phyloP scores from a whole-genome alignment of 1,284 basidiomycete species.

The Cryptococcus sp. region DNA sequence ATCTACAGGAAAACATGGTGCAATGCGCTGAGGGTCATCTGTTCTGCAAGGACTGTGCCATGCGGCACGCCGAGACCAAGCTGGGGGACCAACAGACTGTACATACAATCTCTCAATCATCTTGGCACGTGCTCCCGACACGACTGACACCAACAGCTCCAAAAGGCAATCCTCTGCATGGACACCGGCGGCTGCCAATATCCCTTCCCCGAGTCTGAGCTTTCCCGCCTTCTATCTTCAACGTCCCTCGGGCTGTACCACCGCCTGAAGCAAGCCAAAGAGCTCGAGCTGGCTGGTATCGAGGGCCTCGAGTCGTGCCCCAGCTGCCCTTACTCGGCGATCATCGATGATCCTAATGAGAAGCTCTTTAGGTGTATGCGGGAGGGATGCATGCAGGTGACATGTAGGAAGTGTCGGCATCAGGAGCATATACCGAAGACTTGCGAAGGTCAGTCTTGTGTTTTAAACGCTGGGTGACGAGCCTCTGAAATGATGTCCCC shows the following conservation, averaged over 20 bases:
- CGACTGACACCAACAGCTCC: conserved; percentile 26
- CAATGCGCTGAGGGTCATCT: conserved; percentile 79
- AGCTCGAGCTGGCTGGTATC: conserved; percentile 65
- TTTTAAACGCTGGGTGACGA: not conserved
- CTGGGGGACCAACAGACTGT: conserved; percentile 49
- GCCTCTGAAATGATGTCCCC: not conserved
- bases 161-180: conserved; percentile 70
- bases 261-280: conserved; percentile 67
- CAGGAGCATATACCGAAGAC: conserved; percentile 80
- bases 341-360: conserved; percentile 73
- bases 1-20: conserved; percentile 66
- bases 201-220: conserved; percentile 64
- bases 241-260: conserved; percentile 69
- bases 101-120: conserved; percentile 6
- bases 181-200: conserved; percentile 69
- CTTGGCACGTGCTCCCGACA: not conserved
- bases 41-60: conserved; percentile 64
- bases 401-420: conserved; percentile 67
- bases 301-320: conserved; percentile 73
- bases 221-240: conserved; percentile 54
- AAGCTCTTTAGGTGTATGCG: conserved; percentile 75
- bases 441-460: conserved; percentile 64
- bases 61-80: conserved; percentile 44
- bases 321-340: conserved; percentile 75
- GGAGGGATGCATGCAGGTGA: conserved; percentile 65